Base-by-base conservation (phyloP, 768 basidiomycete species). In the Boletus reticuloceps region DNA sequence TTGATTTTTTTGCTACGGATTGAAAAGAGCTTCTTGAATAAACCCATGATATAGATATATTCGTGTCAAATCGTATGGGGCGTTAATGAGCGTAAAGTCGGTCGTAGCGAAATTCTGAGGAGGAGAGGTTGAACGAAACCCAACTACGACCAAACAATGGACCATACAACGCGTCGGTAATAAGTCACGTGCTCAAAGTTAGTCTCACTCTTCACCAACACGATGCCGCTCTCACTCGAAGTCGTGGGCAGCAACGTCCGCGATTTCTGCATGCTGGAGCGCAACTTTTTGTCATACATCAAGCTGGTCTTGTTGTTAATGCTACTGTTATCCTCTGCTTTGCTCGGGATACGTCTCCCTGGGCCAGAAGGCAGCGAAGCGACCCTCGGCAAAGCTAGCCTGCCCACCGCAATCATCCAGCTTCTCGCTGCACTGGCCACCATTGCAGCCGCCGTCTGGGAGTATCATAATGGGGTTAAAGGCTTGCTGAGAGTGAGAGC, bases 241-340 rank as follows among this genome's bases (percentile, higher is more conserved):
- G 81, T 83, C 59, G 69, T 69, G 25, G 83, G 83, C 42, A 85
- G 88, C 59, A 74, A 75, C 7, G 85, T 86, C n/a, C 77, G 88
- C 63, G 89, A 91, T 66, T 88, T 82, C 57, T 85, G 82, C 69
- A 88, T 90, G 87, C 77, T 91, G 14, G 89, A 90, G 68, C 78
- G 89, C 49, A 90, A 91, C 61, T 73, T 88, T 47, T 74, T 91
- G 32, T 79, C 87, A 0, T 84, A 91, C 64, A 56, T 87, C 51
- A 87, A 83, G 62, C 77, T 90, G 27, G 84, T 82, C 6, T 72
- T 88, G 11, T 71, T 91, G 22, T 74, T 91, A 29, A 79, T 81
- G 9, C 73, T 90, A 1, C 69, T 89, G 4, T 82, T 83, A 3
- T 80, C 84, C 29, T 87, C 88, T 10, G 72, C 86, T 49, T 71